Evolutionary conservation across 208 protist species (phyloP).

Genomic region (Strigomonas oncopelti): DNA sequence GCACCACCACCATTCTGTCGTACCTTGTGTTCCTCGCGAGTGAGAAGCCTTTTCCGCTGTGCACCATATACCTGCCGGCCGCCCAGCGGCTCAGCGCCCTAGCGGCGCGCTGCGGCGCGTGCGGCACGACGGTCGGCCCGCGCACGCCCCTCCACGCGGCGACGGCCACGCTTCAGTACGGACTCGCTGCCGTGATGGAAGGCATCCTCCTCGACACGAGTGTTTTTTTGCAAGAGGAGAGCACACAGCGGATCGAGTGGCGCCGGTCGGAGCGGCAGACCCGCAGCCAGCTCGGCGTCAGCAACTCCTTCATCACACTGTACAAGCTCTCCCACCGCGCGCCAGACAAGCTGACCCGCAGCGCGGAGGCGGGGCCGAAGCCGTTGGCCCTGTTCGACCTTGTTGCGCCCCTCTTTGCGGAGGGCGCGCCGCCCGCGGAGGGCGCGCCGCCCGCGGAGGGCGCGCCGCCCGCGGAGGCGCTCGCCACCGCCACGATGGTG

Average conservation of each 20-base stretch:
- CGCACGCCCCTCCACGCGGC: constrained; percentile 16
- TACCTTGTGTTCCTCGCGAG: background rate
- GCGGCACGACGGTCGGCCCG: constrained; percentile 11
- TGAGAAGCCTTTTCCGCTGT: constrained; percentile 13
- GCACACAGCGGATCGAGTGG: constrained; percentile 9
- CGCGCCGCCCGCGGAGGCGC: background rate
- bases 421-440: background rate
- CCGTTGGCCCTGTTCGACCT: background rate
- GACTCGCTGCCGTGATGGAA: constrained; percentile 18
- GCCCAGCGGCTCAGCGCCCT: constrained; percentile 18
- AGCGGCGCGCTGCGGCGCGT: background rate
- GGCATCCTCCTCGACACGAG: constrained; percentile 15
- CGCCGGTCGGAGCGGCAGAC: constrained; percentile 16
- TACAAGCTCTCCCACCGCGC: constrained; percentile 2
- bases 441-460: background rate
- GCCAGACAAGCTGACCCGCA: background rate
- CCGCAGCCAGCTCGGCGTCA: constrained; percentile 22
- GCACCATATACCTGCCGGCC: constrained; percentile 12
- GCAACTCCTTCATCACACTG: constrained; percentile 6
- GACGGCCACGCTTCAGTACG: constrained; percentile 17
- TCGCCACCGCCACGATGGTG: background rate
- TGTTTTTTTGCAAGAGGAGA: constrained; percentile 16
- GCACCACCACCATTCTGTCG: background rate
- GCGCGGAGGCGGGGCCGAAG: background rate
- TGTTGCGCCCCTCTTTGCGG: background rate